These are phyloP conservation scores for Penicillium argentinense DNA, from an alignment of 495 filamentous ascomycete species.

Conservation along the genomic window DNA sequence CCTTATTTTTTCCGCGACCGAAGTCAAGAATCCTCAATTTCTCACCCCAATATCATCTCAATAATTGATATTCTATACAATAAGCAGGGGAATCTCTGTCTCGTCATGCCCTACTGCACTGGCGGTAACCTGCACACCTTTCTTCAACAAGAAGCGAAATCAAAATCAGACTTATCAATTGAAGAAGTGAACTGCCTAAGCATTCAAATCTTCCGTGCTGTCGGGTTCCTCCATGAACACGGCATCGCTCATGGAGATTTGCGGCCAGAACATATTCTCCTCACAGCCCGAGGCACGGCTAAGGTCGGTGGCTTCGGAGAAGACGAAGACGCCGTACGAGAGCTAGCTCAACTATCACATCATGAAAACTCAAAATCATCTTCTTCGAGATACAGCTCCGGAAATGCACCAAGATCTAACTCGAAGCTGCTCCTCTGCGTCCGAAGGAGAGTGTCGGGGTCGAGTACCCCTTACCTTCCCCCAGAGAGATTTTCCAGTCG, in stretches of 20 bases:
- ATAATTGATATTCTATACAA: slow-evolving; percentile 18
- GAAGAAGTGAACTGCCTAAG: slow-evolving; percentile 27
- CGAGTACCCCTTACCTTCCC: slow-evolving; percentile 13
- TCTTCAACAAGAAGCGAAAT: too few species aligned
- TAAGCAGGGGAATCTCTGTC: slow-evolving; percentile 12
- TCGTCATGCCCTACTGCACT: slow-evolving; percentile 21
- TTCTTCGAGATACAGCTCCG: too few species aligned
- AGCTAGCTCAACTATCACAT: slow-evolving; percentile 1
- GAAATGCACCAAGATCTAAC: neutral
- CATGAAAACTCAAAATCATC: too few species aligned
- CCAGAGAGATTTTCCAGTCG: slow-evolving; percentile 11
- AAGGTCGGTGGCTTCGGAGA: slow-evolving; percentile 14
- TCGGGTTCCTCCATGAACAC: slow-evolving; percentile 52
- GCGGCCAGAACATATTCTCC: slow-evolving; percentile 60
- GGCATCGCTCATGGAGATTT: too few species aligned
- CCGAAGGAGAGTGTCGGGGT: neutral
- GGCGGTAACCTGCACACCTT: slow-evolving; percentile 17
- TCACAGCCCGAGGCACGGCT: slow-evolving; percentile 27
- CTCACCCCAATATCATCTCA: slow-evolving; percentile 19
- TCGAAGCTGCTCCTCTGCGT: slow-evolving; percentile 1
- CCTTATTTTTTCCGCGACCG: too few species aligned
- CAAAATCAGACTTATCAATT: neutral
- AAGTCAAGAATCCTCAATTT: neutral
- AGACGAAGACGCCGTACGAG: slow-evolving; percentile 6
- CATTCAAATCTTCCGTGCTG: slow-evolving; percentile 54